phyloP scores from a whole-genome alignment of 768 basidiomycete species.

The Agrocybe praecox region DNA sequence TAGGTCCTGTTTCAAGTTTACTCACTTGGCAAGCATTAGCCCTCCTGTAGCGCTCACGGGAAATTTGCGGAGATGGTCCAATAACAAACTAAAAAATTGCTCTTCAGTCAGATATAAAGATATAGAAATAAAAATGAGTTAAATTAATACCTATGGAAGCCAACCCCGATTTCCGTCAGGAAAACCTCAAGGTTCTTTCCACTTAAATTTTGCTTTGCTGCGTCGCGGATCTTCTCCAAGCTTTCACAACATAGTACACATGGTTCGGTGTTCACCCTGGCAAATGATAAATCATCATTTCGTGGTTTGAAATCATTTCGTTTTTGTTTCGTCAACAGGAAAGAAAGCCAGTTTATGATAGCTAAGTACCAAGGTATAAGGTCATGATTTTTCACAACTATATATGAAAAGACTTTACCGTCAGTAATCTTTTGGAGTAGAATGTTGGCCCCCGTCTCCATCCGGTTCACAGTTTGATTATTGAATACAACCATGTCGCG shows the following conservation, averaged over 20 bases:
- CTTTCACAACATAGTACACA: conserved; percentile 85
- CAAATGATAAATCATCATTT: conserved; percentile 95
- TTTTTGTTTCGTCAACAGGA: conserved; percentile 89
- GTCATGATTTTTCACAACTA: conserved; percentile 3
- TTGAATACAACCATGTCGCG: conserved; percentile 94
- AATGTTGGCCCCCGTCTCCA: conserved; percentile 82
- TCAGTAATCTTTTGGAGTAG: conserved; percentile 84
- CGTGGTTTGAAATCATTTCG: conserved; percentile 95
- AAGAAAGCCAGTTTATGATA: conserved; percentile 72
- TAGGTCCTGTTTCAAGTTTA: conserved; percentile 8
- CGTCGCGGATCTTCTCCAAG: conserved; percentile 80
- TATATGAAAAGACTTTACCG: conserved; percentile 44
- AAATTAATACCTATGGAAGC: conserved; percentile 78
- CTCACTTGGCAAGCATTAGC: conserved; percentile 96
- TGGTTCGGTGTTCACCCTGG: conserved; percentile 92
- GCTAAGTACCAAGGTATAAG: conserved; percentile 38
- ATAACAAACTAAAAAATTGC: conserved; percentile 60
- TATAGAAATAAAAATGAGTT: not conserved
- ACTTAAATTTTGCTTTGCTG: conserved; percentile 73
- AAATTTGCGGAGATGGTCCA: conserved; percentile 96
- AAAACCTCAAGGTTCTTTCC: conserved; percentile 95
- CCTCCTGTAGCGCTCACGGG: conserved; percentile 97
- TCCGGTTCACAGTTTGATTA: conserved; percentile 79
- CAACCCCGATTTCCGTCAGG: conserved; percentile 90
- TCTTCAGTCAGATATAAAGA: conserved; percentile 1